These are phyloP conservation scores for Trichomonascus vanleenenianus DNA, from an alignment of 805 yeast species.

Conservation along the genomic window DNA sequence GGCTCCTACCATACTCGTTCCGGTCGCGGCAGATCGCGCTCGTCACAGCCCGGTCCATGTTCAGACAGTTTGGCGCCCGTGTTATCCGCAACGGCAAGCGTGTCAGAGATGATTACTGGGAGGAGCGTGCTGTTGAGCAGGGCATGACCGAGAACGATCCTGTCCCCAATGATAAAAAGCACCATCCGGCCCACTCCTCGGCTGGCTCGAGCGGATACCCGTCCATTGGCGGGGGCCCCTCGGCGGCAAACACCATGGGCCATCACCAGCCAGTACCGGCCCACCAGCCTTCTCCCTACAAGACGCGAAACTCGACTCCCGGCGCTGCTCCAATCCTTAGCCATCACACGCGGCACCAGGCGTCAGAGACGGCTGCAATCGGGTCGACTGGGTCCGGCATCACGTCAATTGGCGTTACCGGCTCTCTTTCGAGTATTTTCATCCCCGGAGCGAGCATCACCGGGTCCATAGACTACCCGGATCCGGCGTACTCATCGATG, in stretches of 20 bases:
- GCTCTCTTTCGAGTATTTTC: slow-evolving; percentile 8
- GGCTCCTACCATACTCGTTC: slow-evolving; percentile 25
- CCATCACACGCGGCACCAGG: no score
- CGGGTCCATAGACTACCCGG: slow-evolving; percentile 22
- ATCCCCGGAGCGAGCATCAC: slow-evolving; percentile 22
- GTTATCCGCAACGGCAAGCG: slow-evolving; percentile 40
- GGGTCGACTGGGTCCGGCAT: neutral
- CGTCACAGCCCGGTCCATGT: slow-evolving; percentile 40
- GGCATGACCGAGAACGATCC: slow-evolving; percentile 40
- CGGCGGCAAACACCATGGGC: no score
- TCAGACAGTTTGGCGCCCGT: slow-evolving; percentile 44
- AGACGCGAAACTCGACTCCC: no score
- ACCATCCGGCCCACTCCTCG: slow-evolving; percentile 12
- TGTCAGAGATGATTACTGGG: slow-evolving; percentile 52
- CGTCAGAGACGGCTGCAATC: neutral
- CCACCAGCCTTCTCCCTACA: no score
- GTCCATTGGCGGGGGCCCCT: neutral
- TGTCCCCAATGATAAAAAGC: slow-evolving; percentile 28
- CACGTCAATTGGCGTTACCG: neutral
- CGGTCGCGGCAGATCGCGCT: slow-evolving; percentile 29
- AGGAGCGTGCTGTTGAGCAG: slow-evolving; percentile 34
- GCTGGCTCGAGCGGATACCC: neutral
- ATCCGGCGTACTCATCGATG: slow-evolving; percentile 3
- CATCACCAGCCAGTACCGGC: neutral
- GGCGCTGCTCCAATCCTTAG: no score